Base-by-base conservation (phyloP, 139 green algal genomes). In the Coelastrella sp. region DNA sequence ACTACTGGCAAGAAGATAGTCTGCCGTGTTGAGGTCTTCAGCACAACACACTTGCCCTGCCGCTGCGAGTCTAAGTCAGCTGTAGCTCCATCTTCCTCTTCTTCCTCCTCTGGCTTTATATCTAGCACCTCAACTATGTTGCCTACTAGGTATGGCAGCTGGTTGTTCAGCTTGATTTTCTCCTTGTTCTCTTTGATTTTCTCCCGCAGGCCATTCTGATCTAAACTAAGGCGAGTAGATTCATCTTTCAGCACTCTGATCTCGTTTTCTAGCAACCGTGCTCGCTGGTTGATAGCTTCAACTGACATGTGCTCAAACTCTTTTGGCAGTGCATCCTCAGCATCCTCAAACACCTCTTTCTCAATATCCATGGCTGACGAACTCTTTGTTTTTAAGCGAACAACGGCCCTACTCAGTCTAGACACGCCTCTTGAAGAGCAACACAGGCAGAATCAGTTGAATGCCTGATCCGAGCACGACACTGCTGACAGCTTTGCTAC, bases 91-190 rank as follows among this genome's bases (percentile, higher is more conserved):
- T 98, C 96, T 91, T 98, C 97, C 91, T 98, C 97, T 79, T 98
- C 96, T 57, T 97, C 96, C 17, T 98, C 97, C 54, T 99, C 98
- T 0, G 97, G 97, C 80, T 97, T 95, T 11, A 99, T 91, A 76
- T 99, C 97, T 57, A 99, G 92, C 65, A 98, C 97, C 93, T 99
- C 98, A 23, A 99, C 98, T 32, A 99, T 97, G 90, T 99, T 99
- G 22, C 95, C 96, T 11, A 99, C 98, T 20, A 99, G 95, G 94
- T 99, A 99, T 5, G 98, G 98, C 47, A 99, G 95, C 95, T 99
- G 97, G 93, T 99, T 99, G 96, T 99, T 99, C 13, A 99, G 94
- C 93, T 99, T 99, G 89, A 99, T 98, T 89, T 99, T 99, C 86
- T 99, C 98, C 86, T 97, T 94, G 94, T 99, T 99, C 86, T 93